Percentiles rank a stretch among this genome's conserved stretches.
These are phyloP conservation scores for Sugiyamaella paludigena DNA, from an alignment of 1,139 yeast species.

Conservation along the genomic window DNA sequence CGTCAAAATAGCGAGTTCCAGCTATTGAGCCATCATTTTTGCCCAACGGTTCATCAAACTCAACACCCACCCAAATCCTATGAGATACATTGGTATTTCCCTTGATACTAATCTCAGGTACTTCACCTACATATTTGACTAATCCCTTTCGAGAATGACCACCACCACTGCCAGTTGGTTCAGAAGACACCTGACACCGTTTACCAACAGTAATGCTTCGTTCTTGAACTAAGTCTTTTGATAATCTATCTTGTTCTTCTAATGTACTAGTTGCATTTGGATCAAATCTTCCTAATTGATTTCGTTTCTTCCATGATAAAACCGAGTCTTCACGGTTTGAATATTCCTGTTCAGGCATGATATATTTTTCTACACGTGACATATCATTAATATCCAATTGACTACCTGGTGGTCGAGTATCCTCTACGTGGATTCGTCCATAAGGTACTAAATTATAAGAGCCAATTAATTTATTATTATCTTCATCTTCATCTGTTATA, in stretches of 20 bases:
- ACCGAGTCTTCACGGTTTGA: slow-evolving; percentile 60
- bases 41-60: slow-evolving; percentile 61
- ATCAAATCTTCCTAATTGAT: slow-evolving; percentile 69
- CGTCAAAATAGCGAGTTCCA: slow-evolving; percentile 61
- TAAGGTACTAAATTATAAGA: slow-evolving; percentile 24
- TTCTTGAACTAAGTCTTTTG: slow-evolving; percentile 39
- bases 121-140: slow-evolving; percentile 64
- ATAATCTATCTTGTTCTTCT: slow-evolving; percentile 30
- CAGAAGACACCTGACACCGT: slow-evolving; percentile 43
- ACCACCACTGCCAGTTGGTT: slow-evolving; percentile 20
- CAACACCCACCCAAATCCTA: slow-evolving; percentile 72
- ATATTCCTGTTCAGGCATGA: slow-evolving; percentile 67
- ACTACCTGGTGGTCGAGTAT: slow-evolving; percentile 39
- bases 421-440: slow-evolving; percentile 40
- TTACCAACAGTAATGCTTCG: slow-evolving; percentile 34
- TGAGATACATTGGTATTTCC: slow-evolving; percentile 31
- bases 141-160: slow-evolving; percentile 53
- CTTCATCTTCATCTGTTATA: slow-evolving; percentile 24
- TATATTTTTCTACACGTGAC: slow-evolving; percentile 45
- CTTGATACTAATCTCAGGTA: slow-evolving; percentile 50
- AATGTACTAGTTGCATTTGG: slow-evolving; percentile 43
- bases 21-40: slow-evolving; percentile 77
- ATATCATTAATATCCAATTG: slow-evolving; percentile 37
- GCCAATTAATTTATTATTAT: slow-evolving; percentile 27
- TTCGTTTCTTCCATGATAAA: slow-evolving; percentile 67